phyloP scores from a whole-genome alignment of 1,284 basidiomycete genomes.

The Testicularia cyperi region DNA sequence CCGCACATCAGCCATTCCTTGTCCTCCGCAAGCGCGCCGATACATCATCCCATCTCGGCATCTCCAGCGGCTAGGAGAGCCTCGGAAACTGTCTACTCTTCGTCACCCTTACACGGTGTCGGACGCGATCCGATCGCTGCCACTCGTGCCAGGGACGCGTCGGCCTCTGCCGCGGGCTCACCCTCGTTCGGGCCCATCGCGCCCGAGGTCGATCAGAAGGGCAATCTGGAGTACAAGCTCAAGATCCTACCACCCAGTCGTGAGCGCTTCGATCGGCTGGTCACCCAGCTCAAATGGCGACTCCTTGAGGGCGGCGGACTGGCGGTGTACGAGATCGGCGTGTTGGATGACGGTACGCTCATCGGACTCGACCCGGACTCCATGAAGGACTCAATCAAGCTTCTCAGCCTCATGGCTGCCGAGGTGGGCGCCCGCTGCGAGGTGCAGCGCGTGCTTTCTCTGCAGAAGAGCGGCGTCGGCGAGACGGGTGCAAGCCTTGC shows the following conservation, averaged over 20 bases:
- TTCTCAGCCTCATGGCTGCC: constrained; percentile 47
- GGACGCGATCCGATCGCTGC: constrained; percentile 27
- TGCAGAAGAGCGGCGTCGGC: no score
- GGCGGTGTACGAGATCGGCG: constrained; percentile 58
- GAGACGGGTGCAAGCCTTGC: no score
- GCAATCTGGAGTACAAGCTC: constrained; percentile 60
- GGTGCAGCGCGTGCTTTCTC: constrained; percentile 21
- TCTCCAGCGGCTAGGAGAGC: constrained; percentile 13
- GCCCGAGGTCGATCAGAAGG: constrained; percentile 54
- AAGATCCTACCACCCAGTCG: constrained; percentile 54
- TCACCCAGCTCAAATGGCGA: constrained; percentile 59
- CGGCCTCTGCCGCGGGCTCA: constrained; percentile 2
- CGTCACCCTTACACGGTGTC: constrained; percentile 17
- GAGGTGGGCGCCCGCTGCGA: constrained; percentile 40
- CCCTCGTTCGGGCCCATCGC: constrained; percentile 35
- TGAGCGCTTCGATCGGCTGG: constrained; percentile 54
- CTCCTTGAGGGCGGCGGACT: constrained; percentile 55
- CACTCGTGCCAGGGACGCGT: constrained; percentile 1
- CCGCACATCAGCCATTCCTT: constrained; percentile 3
- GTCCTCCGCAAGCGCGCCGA: no score
- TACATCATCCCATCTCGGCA: constrained; percentile 1
- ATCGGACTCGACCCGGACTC: constrained; percentile 46
- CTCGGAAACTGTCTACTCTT: constrained; percentile 20
- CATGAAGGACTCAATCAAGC: constrained; percentile 50
- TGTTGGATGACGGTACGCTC: constrained; percentile 56